Conservation (phyloP, 345 rosid genomes). For the Linum tenue region DNA sequence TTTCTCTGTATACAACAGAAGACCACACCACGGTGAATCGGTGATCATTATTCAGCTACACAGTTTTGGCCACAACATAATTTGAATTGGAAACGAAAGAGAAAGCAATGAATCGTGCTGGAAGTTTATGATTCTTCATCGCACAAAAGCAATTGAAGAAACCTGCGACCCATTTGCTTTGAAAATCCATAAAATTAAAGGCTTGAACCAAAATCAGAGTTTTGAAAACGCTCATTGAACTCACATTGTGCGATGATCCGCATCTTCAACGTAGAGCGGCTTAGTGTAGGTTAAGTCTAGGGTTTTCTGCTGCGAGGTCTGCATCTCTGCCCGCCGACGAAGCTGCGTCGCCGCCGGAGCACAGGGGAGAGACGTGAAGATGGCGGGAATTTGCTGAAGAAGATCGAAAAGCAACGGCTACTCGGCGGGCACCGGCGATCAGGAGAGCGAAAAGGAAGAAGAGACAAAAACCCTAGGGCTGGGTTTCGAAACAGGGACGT, state of each 20-base stretch:
- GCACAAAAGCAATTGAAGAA: neutral
- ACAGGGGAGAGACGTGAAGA: neutral
- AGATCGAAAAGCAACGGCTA: too few relatives aligned
- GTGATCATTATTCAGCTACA: neutral
- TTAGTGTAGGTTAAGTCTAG: slow-evolving; percentile 57
- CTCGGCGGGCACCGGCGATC: too few relatives aligned
- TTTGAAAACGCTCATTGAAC: neutral
- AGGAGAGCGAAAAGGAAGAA: too few relatives aligned
- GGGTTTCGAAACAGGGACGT: too few relatives aligned
- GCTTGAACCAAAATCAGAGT: neutral
- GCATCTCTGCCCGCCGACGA: slow-evolving; percentile 18
- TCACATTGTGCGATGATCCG: slow-evolving; percentile 73
- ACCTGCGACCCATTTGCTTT: neutral
- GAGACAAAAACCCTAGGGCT: too few relatives aligned
- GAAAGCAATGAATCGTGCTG: neutral
- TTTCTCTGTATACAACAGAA: slow-evolving; percentile 63
- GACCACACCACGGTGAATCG: too few relatives aligned
- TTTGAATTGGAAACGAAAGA: neutral
- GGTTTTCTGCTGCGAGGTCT: slow-evolving; percentile 25
- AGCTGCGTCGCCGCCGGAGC: neutral
- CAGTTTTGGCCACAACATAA: neutral
- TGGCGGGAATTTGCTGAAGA: neutral
- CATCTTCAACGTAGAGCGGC: slow-evolving; percentile 72
- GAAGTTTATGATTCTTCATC: too few relatives aligned
- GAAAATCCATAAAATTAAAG: neutral